Evolutionary conservation across 78 protist species (phyloP), one percentile per base, ranked within the genome.

Genomic region (Tieghemostelium lacteum): DNA sequence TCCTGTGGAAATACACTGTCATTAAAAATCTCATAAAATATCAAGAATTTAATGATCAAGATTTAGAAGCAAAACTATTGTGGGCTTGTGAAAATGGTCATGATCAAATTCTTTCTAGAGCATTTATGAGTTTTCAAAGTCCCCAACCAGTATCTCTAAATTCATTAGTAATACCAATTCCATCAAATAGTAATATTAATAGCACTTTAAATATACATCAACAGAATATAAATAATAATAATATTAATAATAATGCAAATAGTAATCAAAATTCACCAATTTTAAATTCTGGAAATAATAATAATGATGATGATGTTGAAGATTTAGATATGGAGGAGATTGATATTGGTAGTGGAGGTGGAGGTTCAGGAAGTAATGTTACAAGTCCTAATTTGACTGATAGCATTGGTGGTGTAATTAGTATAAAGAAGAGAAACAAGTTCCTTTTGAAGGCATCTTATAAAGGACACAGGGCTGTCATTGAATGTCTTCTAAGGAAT

Each of bases 21-120:
- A 83, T 69, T 31, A 69, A 69, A 66, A 83, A 83, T 69, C 22
- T 69, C 22, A 3, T 55, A 34, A 52, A 83, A 34, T 58, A 69
- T 20, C 34, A 55, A 55, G 78, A 66, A 22, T 83, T 69, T 58
- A 49, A 67, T 7, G 91, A 83, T 28, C 29, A 55, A 10, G 64
- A 52, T 58, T 60, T 73, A 36, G 91, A 83, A 55, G 34, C 6
- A 42, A 83, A 69, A 42, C 29, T 83, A 57, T 45, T 83, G 20
- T 83, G 91, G 91, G 91, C 91, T 58, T 83, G 91, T 33, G 91
- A 83, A 33, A 83, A 83, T 83, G 91, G 91, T 1, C 91, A 83
- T 60, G 80, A 83, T 33, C 91, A 83, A 69, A 45, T 83, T 7
- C 42, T 83, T 17, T 78, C 66, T 42, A 52, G 78, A 60, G 66